Evolutionary conservation across 345 rosid genomes (phyloP).

Genomic region (Lepidium sativum): DNA sequence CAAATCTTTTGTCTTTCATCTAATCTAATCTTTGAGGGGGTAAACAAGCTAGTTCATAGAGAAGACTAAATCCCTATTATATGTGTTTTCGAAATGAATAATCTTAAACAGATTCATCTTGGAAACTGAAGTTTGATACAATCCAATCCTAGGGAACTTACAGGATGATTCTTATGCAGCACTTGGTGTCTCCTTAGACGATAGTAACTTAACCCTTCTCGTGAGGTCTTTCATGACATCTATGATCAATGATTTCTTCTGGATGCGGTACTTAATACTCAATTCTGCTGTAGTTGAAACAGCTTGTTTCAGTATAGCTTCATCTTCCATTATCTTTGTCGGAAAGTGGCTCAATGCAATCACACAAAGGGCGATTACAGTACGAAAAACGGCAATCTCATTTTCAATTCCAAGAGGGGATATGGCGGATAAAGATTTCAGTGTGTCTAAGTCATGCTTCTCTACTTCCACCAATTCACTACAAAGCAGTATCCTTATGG

Average conservation of each 20-base stretch:
- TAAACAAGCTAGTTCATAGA: neutral
- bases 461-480: constrained; percentile 39
- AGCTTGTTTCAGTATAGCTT: constrained; percentile 44
- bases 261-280: constrained; percentile 60
- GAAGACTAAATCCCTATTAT: neutral
- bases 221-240: constrained; percentile 64
- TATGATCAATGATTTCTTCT: constrained; percentile 63
- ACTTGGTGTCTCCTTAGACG: constrained; percentile 30
- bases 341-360: constrained; percentile 74
- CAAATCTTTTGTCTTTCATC: neutral
- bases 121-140: neutral
- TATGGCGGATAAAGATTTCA: constrained; percentile 48
- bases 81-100: neutral
- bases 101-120: constrained; percentile 6
- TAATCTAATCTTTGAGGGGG: neutral
- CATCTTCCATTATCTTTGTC: constrained; percentile 76
- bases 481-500: constrained; percentile 51
- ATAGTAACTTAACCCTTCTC: constrained; percentile 41
- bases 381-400: constrained; percentile 52
- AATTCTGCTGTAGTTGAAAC: constrained; percentile 46
- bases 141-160: constrained; percentile 11
- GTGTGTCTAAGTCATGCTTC: constrained; percentile 45
- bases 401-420: constrained; percentile 69
- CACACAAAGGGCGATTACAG: constrained; percentile 59
- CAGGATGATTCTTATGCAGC: constrained; percentile 22